These are phyloP conservation scores for Pontederia paniculata DNA, from an alignment of 176 grass and related monocot species.

Conservation along the genomic window DNA sequence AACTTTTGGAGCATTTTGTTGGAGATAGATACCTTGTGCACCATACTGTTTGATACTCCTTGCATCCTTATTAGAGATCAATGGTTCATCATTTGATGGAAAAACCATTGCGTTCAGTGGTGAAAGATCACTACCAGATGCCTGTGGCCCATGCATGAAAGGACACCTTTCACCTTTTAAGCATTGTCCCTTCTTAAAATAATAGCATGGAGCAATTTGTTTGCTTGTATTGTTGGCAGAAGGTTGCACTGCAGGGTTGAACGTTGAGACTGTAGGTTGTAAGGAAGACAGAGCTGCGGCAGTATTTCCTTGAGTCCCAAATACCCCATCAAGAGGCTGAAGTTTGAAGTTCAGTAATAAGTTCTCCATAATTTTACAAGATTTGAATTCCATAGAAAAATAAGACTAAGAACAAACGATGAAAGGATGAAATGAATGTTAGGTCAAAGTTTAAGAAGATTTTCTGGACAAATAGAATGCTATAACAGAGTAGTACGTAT, in stretches of 20 bases:
- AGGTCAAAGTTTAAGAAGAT: no score
- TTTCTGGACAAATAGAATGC: no score
- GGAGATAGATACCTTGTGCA: slow-evolving; percentile 18
- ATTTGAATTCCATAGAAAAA: no score
- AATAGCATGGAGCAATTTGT: slow-evolving; percentile 83
- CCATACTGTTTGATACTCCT: slow-evolving; percentile 14
- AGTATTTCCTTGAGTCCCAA: neutral
- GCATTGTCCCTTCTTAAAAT: slow-evolving; percentile 90
- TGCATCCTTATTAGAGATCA: slow-evolving; percentile 34
- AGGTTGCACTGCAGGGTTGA: slow-evolving; percentile 13
- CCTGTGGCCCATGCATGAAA: slow-evolving; percentile 61
- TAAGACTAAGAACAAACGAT: no score
- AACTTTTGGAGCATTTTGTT: slow-evolving; percentile 1
- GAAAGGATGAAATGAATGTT: no score
- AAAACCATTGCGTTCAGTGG: slow-evolving; percentile 42
- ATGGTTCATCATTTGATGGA: slow-evolving; percentile 24
- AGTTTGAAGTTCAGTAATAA: neutral
- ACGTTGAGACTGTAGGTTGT: slow-evolving; percentile 2
- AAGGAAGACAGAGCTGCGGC: slow-evolving; percentile 13
- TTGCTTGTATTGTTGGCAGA: slow-evolving; percentile 41
- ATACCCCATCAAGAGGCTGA: no score
- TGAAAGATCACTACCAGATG: slow-evolving; percentile 24
- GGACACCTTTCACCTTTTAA: slow-evolving; percentile 83
- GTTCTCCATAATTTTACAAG: neutral
- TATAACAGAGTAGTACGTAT: no score